phyloP scores from a whole-genome alignment of 164 flowering plant species.

The Stephania cephalantha region DNA sequence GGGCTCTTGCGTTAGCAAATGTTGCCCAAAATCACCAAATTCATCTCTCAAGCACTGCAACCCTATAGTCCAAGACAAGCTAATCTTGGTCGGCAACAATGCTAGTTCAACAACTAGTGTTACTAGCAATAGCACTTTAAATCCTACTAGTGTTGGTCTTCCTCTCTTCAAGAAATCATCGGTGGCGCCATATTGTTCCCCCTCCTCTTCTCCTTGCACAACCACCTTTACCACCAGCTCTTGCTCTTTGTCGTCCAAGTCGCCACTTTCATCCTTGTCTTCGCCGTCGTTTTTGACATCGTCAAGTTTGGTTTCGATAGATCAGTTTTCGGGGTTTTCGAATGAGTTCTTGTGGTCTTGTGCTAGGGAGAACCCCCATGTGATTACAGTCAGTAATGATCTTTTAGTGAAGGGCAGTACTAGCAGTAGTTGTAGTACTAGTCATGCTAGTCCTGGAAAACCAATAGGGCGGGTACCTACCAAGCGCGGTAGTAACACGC shows the following conservation, averaged over 20 bases:
- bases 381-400: too few relatives aligned
- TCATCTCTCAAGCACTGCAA: conserved; percentile 9
- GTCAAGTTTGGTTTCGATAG: conserved; percentile 10
- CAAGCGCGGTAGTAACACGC: background rate
- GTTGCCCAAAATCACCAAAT: conserved; percentile 25
- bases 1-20: conserved; percentile 76
- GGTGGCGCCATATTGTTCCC: conserved; percentile 19
- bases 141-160: background rate
- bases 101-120: conserved; percentile 9
- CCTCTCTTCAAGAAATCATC: conserved; percentile 11
- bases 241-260: conserved; percentile 10
- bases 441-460: too few relatives aligned
- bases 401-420: too few relatives aligned
- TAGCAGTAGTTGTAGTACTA: too few relatives aligned
- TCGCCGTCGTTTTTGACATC: conserved; percentile 24
- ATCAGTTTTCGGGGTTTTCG: conserved; percentile 25
- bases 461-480: too few relatives aligned
- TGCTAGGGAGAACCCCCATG: conserved; percentile 55
- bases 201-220: conserved; percentile 21
- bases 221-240: conserved; percentile 9
- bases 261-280: conserved; percentile 11
- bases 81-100: conserved; percentile 34
- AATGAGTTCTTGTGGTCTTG: conserved; percentile 55
- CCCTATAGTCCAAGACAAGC: conserved; percentile 45
- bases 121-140: conserved; percentile 6